These are phyloP conservation scores for Phytopythium ostracodes DNA, from an alignment of 352 stramenopile genomes.

Conservation along the genomic window DNA sequence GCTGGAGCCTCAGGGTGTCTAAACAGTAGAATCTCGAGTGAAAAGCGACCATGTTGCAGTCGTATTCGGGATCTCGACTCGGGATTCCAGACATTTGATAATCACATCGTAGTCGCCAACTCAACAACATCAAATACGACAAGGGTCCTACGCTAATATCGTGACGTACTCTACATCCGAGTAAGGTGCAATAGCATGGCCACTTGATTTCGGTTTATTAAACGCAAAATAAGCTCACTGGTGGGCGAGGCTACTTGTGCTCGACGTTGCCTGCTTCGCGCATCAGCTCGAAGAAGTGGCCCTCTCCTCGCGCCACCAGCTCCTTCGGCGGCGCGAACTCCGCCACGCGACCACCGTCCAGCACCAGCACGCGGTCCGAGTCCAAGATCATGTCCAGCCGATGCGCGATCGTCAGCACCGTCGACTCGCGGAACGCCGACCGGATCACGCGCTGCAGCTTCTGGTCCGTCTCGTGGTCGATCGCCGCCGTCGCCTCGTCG, in stretches of 20 bases:
- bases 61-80: too few species aligned
- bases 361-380: conserved; percentile 42
- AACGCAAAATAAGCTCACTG: too few species aligned
- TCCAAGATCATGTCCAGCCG: conserved; percentile 97
- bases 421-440: conserved; percentile 85
- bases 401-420: conserved; percentile 96
- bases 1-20: too few species aligned
- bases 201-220: not conserved
- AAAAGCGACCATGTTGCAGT: too few species aligned
- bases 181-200: not conserved
- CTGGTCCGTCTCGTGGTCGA: conserved; percentile 81
- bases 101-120: too few species aligned
- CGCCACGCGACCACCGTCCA: conserved; percentile 69
- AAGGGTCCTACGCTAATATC: too few species aligned
- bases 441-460: conserved; percentile 67
- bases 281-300: conserved; percentile 54
- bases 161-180: too few species aligned
- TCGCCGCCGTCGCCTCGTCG: conserved; percentile 63
- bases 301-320: conserved; percentile 37
- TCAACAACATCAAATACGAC: too few species aligned
- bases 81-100: too few species aligned
- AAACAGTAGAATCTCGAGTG: too few species aligned
- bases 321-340: conserved; percentile 79
- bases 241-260: too few species aligned
- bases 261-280: conserved; percentile 18